phyloP scores from a whole-genome alignment of 306 rosid species.

The Erythrophleum fordii region DNA sequence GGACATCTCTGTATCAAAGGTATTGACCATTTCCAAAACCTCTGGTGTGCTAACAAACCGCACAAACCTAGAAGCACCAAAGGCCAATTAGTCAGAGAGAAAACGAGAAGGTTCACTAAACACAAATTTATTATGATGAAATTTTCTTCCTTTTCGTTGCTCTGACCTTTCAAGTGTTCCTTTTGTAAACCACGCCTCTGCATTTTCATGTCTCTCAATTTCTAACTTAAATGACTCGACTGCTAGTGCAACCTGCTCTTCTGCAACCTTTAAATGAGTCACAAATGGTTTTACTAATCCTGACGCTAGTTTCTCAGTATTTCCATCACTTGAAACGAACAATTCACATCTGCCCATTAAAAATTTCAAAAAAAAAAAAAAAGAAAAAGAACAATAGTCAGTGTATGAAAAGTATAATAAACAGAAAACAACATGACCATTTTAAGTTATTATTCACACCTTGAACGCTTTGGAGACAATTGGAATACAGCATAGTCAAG shows the following conservation, averaged over 20 bases:
- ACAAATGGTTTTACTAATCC: slow-evolving; percentile 89
- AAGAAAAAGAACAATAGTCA: slow-evolving; percentile 18
- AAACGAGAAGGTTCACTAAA: slow-evolving; percentile 27
- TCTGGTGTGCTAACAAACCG: slow-evolving; percentile 92
- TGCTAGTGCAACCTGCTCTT: slow-evolving; percentile 82
- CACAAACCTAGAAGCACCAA: slow-evolving; percentile 71
- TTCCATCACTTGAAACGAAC: slow-evolving; percentile 73
- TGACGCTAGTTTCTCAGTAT: slow-evolving; percentile 85
- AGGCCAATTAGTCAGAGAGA: slow-evolving; percentile 24
- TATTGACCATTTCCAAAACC: slow-evolving; percentile 79
- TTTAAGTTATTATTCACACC: slow-evolving; percentile 49
- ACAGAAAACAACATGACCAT: slow-evolving; percentile 12
- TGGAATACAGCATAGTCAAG: slow-evolving; percentile 93
- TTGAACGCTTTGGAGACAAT: slow-evolving; percentile 86
- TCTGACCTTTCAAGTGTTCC: slow-evolving; percentile 95
- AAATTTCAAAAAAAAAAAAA: no score
- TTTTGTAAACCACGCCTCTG: slow-evolving; percentile 86
- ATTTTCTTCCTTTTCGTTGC: slow-evolving; percentile 9
- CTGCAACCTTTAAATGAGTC: slow-evolving; percentile 83
- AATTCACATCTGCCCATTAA: slow-evolving; percentile 82
- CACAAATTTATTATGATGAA: neutral
- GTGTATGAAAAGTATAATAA: slow-evolving; percentile 14
- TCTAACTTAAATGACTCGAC: slow-evolving; percentile 83
- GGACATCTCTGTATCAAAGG: slow-evolving; percentile 87
- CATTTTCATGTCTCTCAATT: slow-evolving; percentile 63